These are phyloP conservation scores for Periconia sp. DNA, from an alignment of 2,329 filamentous ascomycete genomes.

Conservation along the genomic window DNA sequence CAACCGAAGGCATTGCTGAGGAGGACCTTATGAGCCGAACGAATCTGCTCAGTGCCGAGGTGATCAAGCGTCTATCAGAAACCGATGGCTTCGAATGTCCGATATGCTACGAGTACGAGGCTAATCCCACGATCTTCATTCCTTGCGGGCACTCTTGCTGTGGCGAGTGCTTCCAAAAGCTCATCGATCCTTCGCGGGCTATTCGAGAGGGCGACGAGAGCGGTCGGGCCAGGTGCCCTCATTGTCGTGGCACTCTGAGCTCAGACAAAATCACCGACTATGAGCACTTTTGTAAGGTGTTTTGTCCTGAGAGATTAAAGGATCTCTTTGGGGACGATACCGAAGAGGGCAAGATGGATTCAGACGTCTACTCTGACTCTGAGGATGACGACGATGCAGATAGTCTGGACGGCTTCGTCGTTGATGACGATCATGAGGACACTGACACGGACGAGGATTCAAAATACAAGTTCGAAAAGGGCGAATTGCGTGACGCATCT, in stretches of 20 bases:
- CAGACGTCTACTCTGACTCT: conserved; percentile 37
- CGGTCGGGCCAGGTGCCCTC: conserved; percentile 69
- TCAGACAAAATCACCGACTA: conserved; percentile 75
- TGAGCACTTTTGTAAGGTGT: conserved; percentile 73
- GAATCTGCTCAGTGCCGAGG: conserved; percentile 62
- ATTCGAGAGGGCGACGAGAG: conserved; percentile 62
- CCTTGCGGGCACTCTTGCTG: conserved; percentile 86
- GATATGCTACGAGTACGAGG: conserved; percentile 77
- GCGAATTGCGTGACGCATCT: too few relatives aligned
- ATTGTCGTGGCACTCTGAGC: conserved; percentile 73
- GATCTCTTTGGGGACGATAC: conserved; percentile 17
- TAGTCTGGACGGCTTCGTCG: conserved; percentile 61
- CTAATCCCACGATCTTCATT: conserved; percentile 77
- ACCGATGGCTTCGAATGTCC: conserved; percentile 75
- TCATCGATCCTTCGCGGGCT: conserved; percentile 66
- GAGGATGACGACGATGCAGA: conserved; percentile 45
- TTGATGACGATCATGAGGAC: conserved; percentile 54
- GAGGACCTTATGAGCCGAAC: conserved; percentile 69
- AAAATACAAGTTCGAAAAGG: conserved; percentile 8
- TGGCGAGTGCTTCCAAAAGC: conserved; percentile 73
- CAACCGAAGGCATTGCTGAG: conserved; percentile 62
- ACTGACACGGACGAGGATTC: conserved; percentile 16
- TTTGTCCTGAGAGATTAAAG: conserved; percentile 63
- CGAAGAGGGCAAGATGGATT: conserved; percentile 29
- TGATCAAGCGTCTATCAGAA: conserved; percentile 70